Conservation (phyloP, 2,329 filamentous ascomycete species). For the Aspergillus oerlinghausenensis region DNA sequence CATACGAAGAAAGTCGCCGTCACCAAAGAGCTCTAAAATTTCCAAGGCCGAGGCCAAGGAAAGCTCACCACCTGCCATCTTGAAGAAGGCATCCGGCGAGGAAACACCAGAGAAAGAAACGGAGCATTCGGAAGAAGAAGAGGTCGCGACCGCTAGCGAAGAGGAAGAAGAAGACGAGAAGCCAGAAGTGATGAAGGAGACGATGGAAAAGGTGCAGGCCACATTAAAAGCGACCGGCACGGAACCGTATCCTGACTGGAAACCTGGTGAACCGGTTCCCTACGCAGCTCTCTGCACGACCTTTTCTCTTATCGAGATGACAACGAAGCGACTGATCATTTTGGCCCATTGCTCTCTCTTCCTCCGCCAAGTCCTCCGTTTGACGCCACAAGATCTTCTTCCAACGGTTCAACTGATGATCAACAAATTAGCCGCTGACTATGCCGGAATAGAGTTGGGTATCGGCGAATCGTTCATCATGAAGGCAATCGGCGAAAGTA, state of each 20-base stretch:
- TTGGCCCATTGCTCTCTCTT: slow-evolving; percentile 85
- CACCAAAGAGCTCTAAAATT: slow-evolving; percentile 17
- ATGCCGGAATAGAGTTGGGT: slow-evolving; percentile 93
- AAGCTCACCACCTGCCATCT: slow-evolving; percentile 18
- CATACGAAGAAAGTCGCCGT: slow-evolving; percentile 17
- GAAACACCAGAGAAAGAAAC: slow-evolving; percentile 32
- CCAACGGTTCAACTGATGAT: slow-evolving; percentile 92
- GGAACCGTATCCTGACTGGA: slow-evolving; percentile 94
- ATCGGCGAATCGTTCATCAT: slow-evolving; percentile 98
- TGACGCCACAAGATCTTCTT: slow-evolving; percentile 83
- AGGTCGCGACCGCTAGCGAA: slow-evolving; percentile 41
- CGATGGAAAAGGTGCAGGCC: slow-evolving; percentile 73
- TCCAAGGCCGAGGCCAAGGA: slow-evolving; percentile 16
- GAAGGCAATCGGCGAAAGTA: slow-evolving; percentile 95
- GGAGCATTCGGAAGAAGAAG: slow-evolving; percentile 26
- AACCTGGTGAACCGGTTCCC: slow-evolving; percentile 78
- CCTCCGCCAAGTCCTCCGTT: slow-evolving; percentile 83
- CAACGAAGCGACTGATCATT: slow-evolving; percentile 84
- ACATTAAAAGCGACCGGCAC: slow-evolving; percentile 65
- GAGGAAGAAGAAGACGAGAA: slow-evolving; percentile 58
- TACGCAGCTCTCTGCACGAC: slow-evolving; percentile 93
- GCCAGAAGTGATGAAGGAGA: slow-evolving; percentile 67
- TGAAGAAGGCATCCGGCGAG: slow-evolving; percentile 44
- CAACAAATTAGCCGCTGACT: slow-evolving; percentile 95
- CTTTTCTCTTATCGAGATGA: slow-evolving; percentile 92